These are phyloP conservation scores for Carex arenaria DNA, from an alignment of 202 grass and related monocot genomes.

Conservation along the genomic window DNA sequence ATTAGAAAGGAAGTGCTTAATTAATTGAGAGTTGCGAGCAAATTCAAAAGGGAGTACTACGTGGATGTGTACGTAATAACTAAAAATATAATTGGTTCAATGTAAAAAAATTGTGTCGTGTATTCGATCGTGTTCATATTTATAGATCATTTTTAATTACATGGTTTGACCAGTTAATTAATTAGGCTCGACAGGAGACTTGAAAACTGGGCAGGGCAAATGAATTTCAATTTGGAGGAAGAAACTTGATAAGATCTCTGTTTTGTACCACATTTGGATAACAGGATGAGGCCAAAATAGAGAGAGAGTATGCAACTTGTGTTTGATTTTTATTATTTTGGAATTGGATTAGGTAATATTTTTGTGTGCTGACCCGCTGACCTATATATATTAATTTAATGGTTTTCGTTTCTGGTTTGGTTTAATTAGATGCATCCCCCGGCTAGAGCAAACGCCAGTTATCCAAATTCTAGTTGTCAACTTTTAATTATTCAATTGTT, in stretches of 20 bases:
- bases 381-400: not conserved
- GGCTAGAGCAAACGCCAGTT: not conserved
- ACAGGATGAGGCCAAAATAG: not conserved
- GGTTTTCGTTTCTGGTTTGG: conserved; percentile 1
- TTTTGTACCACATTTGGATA: not conserved
- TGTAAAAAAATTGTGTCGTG: not conserved
- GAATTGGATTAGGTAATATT: not conserved
- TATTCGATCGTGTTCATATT: not conserved
- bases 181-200: not conserved
- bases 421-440: not conserved
- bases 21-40: not conserved
- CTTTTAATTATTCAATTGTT: not conserved
- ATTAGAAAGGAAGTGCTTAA: not conserved
- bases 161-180: conserved; percentile 11
- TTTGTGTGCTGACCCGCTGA: not conserved
- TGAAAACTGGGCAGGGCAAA: not conserved
- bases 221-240: not conserved
- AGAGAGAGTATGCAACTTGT: conserved; percentile 5
- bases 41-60: not conserved
- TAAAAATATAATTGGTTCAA: not conserved
- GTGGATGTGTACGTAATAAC: not conserved
- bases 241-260: not conserved
- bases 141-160: not conserved
- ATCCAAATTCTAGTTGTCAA: not conserved
- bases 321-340: conserved; percentile 1